Conservation (phyloP, 257 asterid genomes). For the Nicotiana benthamiana region DNA sequence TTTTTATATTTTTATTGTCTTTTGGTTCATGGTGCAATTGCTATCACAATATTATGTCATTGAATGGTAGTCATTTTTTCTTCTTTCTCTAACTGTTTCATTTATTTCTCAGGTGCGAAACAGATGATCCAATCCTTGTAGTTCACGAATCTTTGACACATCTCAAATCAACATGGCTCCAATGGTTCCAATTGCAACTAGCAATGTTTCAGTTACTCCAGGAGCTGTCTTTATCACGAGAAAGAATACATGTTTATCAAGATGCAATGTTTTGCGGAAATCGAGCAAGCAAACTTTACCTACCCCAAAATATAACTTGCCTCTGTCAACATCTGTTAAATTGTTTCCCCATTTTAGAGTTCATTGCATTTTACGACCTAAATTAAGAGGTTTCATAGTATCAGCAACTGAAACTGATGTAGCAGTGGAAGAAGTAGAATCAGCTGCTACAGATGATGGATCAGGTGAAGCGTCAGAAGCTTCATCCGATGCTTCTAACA, state of each 20-base stretch:
- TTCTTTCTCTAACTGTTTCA: background rate
- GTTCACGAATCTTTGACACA: conserved; percentile 15
- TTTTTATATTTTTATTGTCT: background rate
- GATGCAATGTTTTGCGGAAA: conserved; percentile 37
- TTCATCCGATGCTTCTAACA: conserved; percentile 27
- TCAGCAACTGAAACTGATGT: conserved; percentile 65
- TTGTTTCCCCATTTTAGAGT: conserved; percentile 69
- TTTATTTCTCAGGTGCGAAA: conserved; percentile 30
- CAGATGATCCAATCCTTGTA: conserved; percentile 22
- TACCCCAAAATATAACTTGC: conserved; percentile 41
- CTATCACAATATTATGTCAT: background rate
- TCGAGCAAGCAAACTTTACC: conserved; percentile 36
- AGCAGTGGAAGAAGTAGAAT: conserved; percentile 60
- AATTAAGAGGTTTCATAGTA: conserved; percentile 26
- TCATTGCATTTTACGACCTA: conserved; percentile 36
- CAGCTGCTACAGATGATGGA: conserved; percentile 24
- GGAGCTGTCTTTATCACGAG: conserved; percentile 29
- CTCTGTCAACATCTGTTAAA: conserved; percentile 66
- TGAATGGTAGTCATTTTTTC: background rate
- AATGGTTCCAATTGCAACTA: conserved; percentile 39
- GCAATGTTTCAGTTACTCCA: conserved; percentile 34
- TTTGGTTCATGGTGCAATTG: background rate
- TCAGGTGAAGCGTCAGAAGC: conserved; percentile 25
- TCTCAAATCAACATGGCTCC: conserved; percentile 48
- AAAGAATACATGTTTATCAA: conserved; percentile 31